phyloP scores from a whole-genome alignment of 148 eudicot genomes.

The Drosera capensis region DNA sequence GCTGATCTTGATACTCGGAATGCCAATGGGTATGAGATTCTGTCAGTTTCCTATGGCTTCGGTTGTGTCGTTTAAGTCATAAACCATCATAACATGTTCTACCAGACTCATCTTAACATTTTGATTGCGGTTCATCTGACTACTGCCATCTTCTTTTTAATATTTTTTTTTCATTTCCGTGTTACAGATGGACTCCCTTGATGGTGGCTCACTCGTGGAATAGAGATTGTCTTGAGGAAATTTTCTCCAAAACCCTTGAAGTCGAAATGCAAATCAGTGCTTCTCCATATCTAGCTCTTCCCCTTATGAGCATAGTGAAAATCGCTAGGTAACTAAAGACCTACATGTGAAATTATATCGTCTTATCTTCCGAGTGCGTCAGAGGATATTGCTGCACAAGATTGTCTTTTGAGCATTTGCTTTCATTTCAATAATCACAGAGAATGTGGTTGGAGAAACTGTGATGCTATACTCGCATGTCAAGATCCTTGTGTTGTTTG shows the following conservation, averaged over 20 bases:
- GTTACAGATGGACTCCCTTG: conserved; percentile 23
- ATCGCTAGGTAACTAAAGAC: conserved; percentile 22
- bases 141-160: too few relatives aligned
- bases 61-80: not conserved
- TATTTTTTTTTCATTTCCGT: too few relatives aligned
- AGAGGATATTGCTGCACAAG: too few relatives aligned
- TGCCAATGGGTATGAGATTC: conserved; percentile 53
- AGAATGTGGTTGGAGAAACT: conserved; percentile 71
- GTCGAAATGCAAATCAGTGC: conserved; percentile 8
- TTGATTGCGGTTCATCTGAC: too few relatives aligned
- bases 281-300: conserved; percentile 24
- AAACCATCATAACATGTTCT: too few relatives aligned
- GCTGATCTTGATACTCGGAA: conserved; percentile 50
- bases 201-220: conserved; percentile 34
- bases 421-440: conserved; percentile 24
- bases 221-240: conserved; percentile 19
- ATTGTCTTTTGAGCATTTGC: not conserved
- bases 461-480: conserved; percentile 23
- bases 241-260: conserved; percentile 15
- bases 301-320: conserved; percentile 28
- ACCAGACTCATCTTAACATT: too few relatives aligned
- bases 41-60: not conserved
- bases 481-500: conserved; percentile 91
- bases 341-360: not conserved
- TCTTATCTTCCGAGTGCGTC: too few relatives aligned